Percentiles rank a stretch among this genome's conserved stretches.
Conservation (phyloP, 192 early-diverging fungal genomes). For the Coemansia sp. region DNA sequence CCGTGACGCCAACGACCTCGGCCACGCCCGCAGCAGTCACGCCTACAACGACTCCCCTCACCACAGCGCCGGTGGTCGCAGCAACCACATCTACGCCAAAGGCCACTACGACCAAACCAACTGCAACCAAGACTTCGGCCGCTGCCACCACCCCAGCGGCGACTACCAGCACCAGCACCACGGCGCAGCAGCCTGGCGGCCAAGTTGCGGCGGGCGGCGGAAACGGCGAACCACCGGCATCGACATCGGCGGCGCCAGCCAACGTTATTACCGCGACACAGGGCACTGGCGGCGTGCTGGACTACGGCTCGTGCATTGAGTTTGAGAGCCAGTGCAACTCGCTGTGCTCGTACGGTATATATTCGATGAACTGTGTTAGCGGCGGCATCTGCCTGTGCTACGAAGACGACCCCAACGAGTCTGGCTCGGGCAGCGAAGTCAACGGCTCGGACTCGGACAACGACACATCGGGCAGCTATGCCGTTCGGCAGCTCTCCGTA, state of each 20-base stretch:
- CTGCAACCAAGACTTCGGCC: constrained; percentile 1
- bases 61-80: too few relatives aligned
- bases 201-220: constrained; percentile 33
- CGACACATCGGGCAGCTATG: constrained; percentile 8
- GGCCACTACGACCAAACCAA: background rate
- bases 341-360: constrained; percentile 36
- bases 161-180: background rate
- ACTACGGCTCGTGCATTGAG: constrained; percentile 34
- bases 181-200: background rate
- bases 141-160: constrained; percentile 5
- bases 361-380: constrained; percentile 35
- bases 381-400: constrained; percentile 48
- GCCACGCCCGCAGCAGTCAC: background rate
- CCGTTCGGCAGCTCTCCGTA: background rate
- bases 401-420: constrained; percentile 15
- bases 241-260: constrained; percentile 5
- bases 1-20: background rate
- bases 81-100: constrained; percentile 1
- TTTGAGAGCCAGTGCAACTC: constrained; percentile 46
- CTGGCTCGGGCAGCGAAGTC: background rate
- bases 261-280: constrained; percentile 37
- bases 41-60: background rate
- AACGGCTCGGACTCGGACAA: constrained; percentile 1
- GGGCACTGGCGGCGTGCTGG: constrained; percentile 37
- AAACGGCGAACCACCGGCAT: constrained; percentile 14